Base-by-base conservation (phyloP, 2,329 filamentous ascomycete genomes). In the Mycosphaerella sp. region DNA sequence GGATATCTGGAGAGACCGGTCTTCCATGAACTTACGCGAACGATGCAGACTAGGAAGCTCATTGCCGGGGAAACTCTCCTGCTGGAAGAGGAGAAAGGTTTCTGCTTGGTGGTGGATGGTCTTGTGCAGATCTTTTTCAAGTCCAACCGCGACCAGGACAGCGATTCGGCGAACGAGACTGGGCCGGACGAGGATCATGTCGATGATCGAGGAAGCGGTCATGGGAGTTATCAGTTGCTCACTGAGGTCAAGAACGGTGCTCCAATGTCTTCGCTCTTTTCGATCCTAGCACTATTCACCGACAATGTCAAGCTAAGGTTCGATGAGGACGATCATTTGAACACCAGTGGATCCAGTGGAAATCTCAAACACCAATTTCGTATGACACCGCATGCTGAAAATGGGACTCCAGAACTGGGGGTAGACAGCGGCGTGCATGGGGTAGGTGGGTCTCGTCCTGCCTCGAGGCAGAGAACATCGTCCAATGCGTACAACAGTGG, bases 101-200 rank as follows among this genome's bases (percentile, higher is more conserved):
- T 98, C 64, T 98, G 93, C 67, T 78, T 98, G 51, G 93, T 98
- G 4, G 94, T 98, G 2, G 93, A 98, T 70, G 93, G 93, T 1
- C 71, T 95, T 25, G 90, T 98, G 0, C 89, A 98, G 68, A 97
- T 98, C 49, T 98, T 97, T 67, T 93, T 98, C 68, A 97, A 96
- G 68, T 96, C 91, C 1, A 83, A 84, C 39, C 76, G 79, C 36
- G 74, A 42, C 18, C 50, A 78, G 47, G 73, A 73, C 41, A 35
- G 54, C n/a, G 59, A 62, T 4, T 70, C 70, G 21, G 72, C 73
- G 51, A 66, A 59, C 52, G 73, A 65, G 66, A 72, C 46, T 46
- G 66, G 65, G 14, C 72, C 75, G 16, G 73, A 75, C 54, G 64
- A 69, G 55, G 78, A 76, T n/a, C 75, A 78, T 8, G 61, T 55